Base-by-base conservation (phyloP, 176 grass and related monocot species). In the Oryza officinalis region DNA sequence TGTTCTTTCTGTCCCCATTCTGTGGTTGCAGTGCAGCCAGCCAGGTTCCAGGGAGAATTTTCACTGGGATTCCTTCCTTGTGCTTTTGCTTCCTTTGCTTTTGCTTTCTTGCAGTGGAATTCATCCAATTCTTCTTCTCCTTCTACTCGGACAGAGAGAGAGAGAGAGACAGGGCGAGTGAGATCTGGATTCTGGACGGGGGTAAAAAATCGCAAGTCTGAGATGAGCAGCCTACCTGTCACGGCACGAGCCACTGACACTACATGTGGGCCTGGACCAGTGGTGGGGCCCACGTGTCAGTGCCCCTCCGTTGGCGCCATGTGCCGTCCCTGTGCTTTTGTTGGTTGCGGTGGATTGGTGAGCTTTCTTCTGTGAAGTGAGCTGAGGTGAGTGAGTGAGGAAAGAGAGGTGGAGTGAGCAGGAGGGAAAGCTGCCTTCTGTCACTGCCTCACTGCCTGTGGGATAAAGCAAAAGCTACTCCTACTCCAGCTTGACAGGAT, bases 71-170 rank as follows among this genome's bases (percentile, higher is more conserved):
- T 65, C 67, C 74, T 78, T 74, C 31, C n/a, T 41, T 27, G 49
- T 52, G 49, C 49, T n/a, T 20, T 4, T 9, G 7, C n/a, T 28
- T 4, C 49, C 35, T 50, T 40, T 10, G 7, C 7, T 7, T 40
- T 40, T 83, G 35, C 43, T 47, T 47, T 59, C 87, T 80, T 84
- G 76, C 82, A 49, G 76, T 80, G 63, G 80, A 76, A 80, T 54
- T 54, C 50, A 3, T 70, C 76, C 45, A 72, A 10, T 32, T 74
- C 33, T 18, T 18, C 15, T 54, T 20, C 50, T 54, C 6, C 17
- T 54, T 20, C 50, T 54, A 22, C 50, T 47, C 44, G 44, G 44
- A 46, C 14, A 23, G 69, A 17, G 18, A 32, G 22, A 15, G 27
- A 15, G 0, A 17, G 35, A 45, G 15, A 50, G 46, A 49, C 46